Evolutionary conservation across 75 land plant species (phyloP), one percentile per base, ranked within the genome.

Genomic region (Ceratopteris richardii): DNA sequence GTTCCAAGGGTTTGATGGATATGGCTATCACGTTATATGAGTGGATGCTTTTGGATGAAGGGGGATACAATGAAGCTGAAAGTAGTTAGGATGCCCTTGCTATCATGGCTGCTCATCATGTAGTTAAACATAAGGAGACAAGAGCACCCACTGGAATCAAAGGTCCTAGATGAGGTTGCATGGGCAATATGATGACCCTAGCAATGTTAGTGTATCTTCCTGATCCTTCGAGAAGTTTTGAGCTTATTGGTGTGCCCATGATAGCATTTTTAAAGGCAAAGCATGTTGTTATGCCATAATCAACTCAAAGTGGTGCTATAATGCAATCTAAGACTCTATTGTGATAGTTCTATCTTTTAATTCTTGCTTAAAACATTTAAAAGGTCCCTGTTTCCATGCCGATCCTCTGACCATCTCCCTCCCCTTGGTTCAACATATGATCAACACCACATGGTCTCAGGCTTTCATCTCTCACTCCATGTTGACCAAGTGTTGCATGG

Each of bases 211-310:
- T 67, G 16, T 68, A 67, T 40, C 36, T 67, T 13, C 20, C 68
- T 63, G 70, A 67, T 48, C 70, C 70, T 18, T 50, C 63, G 1
- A 44, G 70, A 37, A 67, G 63, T 31, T 67, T 29, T 31, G 70
- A 67, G 23, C 69, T 68, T 19, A 67, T 67, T 50, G 70, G 70
- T 30, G 56, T 41, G 22, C 70, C 70, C 3, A 67, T 67, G 70
- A 67, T 67, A 39, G 70, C 70, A 37, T 31, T 67, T 27, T 53
- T 67, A 18, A 48, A 67, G 41, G 66, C 70, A 60, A 68, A 67
- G 48, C 50, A 56, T 2, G 70, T 64, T 19, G 4, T 67, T 9
- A 58, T 44, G 26, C 54, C 67, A 12, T n/a, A n/a, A n/a, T n/a
- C n/a, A n/a, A n/a, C n/a, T n/a, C n/a, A n/a, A n/a, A n/a, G n/a